Conservation (phyloP, 371 early-diverging fungal genomes). For the Cokeromyces recurvatus region DNA sequence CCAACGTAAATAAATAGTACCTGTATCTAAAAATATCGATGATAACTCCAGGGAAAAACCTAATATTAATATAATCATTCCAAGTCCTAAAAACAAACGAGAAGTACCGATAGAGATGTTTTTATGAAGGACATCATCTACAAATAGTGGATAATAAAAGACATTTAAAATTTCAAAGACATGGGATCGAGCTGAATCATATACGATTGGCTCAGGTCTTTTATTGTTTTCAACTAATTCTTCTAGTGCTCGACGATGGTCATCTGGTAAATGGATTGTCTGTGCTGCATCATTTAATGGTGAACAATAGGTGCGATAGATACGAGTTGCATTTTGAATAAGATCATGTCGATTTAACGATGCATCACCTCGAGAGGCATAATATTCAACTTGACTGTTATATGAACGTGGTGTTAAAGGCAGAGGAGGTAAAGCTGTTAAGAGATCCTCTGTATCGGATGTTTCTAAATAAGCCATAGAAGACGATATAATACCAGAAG, state of each 20-base stretch:
- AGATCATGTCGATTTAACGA: constrained; percentile 32
- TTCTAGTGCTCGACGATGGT: constrained; percentile 38
- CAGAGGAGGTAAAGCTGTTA: constrained; percentile 15
- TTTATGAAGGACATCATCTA: constrained; percentile 33
- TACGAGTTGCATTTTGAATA: constrained; percentile 39
- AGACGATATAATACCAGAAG: constrained; percentile 5
- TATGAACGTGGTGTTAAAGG: constrained; percentile 8
- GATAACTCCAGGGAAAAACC: constrained; percentile 37
- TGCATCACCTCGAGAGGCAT: constrained; percentile 30
- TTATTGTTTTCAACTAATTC: constrained; percentile 35
- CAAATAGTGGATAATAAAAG: constrained; percentile 44
- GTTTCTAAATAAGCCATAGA: constrained; percentile 12
- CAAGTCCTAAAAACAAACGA: constrained; percentile 17
- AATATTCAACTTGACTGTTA: constrained; percentile 1
- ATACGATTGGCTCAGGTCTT: constrained; percentile 43
- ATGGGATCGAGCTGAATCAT: constrained; percentile 41
- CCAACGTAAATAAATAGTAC: constrained; percentile 24
- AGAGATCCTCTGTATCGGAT: constrained; percentile 28
- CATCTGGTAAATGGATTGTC: constrained; percentile 40
- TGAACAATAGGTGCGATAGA: constrained; percentile 40
- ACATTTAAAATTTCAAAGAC: constrained; percentile 47
- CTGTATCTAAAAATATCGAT: constrained; percentile 31
- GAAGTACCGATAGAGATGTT: constrained; percentile 24
- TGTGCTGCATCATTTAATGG: constrained; percentile 32
- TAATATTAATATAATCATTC: constrained; percentile 26